Conservation (phyloP, 75 land plant genomes). For the Cryptomeria japonica region DNA sequence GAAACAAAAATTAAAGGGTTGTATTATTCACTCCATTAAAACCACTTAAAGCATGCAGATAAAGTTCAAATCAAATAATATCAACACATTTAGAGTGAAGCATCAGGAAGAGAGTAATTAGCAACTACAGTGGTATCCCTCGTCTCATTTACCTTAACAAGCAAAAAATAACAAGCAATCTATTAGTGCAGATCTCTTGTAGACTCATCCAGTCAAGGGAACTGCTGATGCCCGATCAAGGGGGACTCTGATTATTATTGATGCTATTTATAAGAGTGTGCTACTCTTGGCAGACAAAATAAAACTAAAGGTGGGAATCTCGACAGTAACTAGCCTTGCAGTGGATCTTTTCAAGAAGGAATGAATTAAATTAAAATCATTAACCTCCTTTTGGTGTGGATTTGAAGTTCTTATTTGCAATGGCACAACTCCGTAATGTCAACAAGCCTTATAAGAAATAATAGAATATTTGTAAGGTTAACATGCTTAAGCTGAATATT, state of each 20-base stretch:
- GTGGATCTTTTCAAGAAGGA: neutral
- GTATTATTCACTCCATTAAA: too few species aligned
- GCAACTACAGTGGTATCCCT: constrained; percentile 26
- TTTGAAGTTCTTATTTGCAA: neutral
- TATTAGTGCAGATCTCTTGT: too few species aligned
- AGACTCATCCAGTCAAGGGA: constrained; percentile 53
- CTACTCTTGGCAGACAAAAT: neutral
- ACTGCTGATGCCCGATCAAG: constrained; percentile 44
- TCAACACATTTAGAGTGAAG: neutral
- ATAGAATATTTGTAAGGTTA: neutral
- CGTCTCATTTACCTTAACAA: too few species aligned
- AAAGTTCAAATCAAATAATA: too few species aligned
- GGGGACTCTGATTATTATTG: constrained; percentile 25
- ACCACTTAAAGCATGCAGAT: too few species aligned
- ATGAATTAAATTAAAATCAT: neutral
- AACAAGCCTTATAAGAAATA: neutral
- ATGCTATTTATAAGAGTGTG: constrained; percentile 68
- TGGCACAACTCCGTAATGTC: neutral
- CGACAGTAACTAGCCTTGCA: neutral
- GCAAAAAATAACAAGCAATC: too few species aligned
- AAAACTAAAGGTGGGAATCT: neutral
- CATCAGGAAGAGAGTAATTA: neutral
- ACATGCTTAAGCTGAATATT: neutral
- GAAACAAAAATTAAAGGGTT: too few species aligned
- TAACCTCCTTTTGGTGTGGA: neutral